Conservation (phyloP, 2,329 filamentous ascomycete species). For the Penicillium olsonii region DNA sequence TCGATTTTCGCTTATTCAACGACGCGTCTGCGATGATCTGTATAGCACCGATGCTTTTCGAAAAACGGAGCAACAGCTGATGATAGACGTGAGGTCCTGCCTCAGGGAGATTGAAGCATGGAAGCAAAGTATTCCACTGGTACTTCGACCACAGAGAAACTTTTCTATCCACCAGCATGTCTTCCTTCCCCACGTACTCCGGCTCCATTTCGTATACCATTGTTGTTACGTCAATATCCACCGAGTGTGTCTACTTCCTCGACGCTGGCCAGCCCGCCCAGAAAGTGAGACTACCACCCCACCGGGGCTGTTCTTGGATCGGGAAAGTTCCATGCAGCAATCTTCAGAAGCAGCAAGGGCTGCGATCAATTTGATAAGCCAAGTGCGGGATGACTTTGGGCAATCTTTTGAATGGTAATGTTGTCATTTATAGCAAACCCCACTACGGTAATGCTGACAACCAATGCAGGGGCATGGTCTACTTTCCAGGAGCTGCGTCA, state of each 20-base stretch:
- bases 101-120: conserved; percentile 15
- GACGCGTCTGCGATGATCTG: conserved; percentile 11
- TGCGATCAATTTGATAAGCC: conserved; percentile 3
- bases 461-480: neutral
- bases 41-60: conserved; percentile 6
- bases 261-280: neutral
- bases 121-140: conserved; percentile 6
- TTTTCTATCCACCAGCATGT: conserved; percentile 2
- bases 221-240: conserved; percentile 20
- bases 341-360: conserved; percentile 3
- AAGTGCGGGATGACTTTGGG: neutral
- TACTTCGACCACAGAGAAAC: conserved; percentile 3
- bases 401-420: conserved; percentile 5
- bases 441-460: neutral
- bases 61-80: conserved; percentile 1
- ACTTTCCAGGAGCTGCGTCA: conserved; percentile 2
- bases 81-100: conserved; percentile 10
- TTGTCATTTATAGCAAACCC: neutral
- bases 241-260: conserved; percentile 11
- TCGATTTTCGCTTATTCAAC: conserved; percentile 18
- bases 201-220: conserved; percentile 19
- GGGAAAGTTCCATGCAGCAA: neutral
- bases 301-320: neutral
- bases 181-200: conserved; percentile 15
- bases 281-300: neutral